These are phyloP conservation scores for Amphirosellinia nigrospora DNA, from an alignment of 495 filamentous ascomycete species.

Conservation along the genomic window DNA sequence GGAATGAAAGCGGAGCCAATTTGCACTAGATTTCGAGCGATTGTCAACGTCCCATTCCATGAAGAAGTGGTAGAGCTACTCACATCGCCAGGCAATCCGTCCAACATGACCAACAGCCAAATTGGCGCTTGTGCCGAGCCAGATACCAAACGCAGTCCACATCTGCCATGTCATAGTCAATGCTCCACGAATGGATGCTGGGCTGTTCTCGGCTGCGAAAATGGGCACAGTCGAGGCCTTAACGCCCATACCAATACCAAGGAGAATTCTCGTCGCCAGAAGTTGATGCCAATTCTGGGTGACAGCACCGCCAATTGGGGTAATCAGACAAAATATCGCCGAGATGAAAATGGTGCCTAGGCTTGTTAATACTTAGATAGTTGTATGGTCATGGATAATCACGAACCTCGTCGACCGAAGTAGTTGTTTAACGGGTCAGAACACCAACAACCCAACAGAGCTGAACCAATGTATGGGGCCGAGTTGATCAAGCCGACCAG, in stretches of 20 bases:
- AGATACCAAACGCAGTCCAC: conserved; percentile 64
- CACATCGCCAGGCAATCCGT: conserved; percentile 61
- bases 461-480: conserved; percentile 51
- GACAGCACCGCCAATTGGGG: conserved; percentile 62
- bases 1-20: conserved; percentile 73
- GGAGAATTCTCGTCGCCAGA: conserved; percentile 61
- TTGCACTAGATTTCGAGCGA: conserved; percentile 48
- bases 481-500: conserved; percentile 69
- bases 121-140: conserved; percentile 67
- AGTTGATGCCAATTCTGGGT: conserved; percentile 66
- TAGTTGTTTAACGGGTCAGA: conserved; percentile 64
- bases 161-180: conserved; percentile 71
- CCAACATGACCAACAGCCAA: conserved; percentile 63
- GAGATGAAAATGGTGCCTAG: conserved; percentile 62
- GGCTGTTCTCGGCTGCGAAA: conserved; percentile 66
- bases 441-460: conserved; percentile 63
- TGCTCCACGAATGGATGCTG: conserved; percentile 65
- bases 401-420: conserved; percentile 61
- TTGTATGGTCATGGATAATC: not conserved
- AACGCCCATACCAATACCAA: conserved; percentile 71
- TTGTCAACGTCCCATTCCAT: not conserved
- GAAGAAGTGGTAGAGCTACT: conserved; percentile 2
- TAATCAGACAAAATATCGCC: conserved; percentile 63
- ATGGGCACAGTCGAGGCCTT: conserved; percentile 68
- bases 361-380: conserved; percentile 19